Conservation (phyloP, 495 filamentous ascomycete species). For the Lineolata rhizophorae region DNA sequence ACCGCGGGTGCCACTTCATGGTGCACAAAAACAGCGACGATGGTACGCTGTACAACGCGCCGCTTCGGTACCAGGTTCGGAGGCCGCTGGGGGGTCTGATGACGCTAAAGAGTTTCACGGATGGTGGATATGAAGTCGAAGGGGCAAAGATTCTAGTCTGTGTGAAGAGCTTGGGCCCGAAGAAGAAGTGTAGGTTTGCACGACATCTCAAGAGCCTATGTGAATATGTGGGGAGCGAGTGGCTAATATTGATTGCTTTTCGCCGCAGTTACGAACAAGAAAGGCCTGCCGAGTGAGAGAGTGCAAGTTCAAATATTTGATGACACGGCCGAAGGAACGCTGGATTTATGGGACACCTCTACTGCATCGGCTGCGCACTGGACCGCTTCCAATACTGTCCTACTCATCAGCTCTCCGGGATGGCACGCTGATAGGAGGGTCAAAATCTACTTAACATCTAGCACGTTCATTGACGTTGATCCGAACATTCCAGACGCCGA, state of each 20-base stretch:
- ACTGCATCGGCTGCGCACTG: conserved; percentile 26
- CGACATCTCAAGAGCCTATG: neutral
- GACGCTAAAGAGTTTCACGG: conserved; percentile 30
- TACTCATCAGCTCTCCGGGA: conserved; percentile 32
- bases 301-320: conserved; percentile 35
- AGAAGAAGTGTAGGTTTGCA: conserved; percentile 18
- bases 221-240: neutral
- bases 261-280: conserved; percentile 23
- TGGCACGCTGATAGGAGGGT: conserved; percentile 17
- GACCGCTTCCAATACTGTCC: conserved; percentile 29
- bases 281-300: conserved; percentile 20
- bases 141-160: conserved; percentile 30
- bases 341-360: conserved; percentile 31
- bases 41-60: conserved; percentile 21
- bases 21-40: conserved; percentile 26
- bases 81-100: conserved; percentile 25
- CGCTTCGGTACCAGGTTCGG: conserved; percentile 20
- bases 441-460: conserved; percentile 20
- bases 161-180: conserved; percentile 30
- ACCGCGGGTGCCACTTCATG: conserved; percentile 27
- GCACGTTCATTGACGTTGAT: conserved; percentile 34
- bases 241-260: neutral
- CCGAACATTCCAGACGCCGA: conserved; percentile 31
- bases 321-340: conserved; percentile 28
- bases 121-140: conserved; percentile 26